phyloP scores from a whole-genome alignment of 2,329 filamentous ascomycete species.

The Exophiala phaeomuriformis region DNA sequence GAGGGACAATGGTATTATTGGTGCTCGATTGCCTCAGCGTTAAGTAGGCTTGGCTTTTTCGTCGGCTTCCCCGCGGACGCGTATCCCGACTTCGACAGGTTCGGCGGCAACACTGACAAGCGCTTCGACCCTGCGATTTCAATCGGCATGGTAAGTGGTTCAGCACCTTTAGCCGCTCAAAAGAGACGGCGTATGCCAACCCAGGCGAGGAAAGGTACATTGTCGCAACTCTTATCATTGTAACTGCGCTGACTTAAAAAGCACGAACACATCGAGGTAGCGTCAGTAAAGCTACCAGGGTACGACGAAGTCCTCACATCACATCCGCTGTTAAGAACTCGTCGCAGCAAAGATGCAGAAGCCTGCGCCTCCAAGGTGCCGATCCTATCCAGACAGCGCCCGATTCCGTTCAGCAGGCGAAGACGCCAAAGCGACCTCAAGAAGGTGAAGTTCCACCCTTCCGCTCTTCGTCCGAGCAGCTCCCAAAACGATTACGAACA shows the following conservation, averaged over 20 bases:
- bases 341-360: neutral
- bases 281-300: no score
- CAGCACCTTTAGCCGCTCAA: neutral
- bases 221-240: neutral
- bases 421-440: neutral
- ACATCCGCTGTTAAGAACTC: neutral
- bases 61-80: no score
- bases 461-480: neutral
- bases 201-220: neutral
- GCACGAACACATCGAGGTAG: neutral
- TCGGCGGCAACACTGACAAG: neutral
- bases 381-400: neutral
- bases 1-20: no score
- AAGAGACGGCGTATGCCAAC: neutral
- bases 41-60: no score
- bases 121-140: neutral
- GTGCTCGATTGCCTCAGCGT: no score
- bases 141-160: neutral
- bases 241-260: neutral
- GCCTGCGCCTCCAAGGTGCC: neutral
- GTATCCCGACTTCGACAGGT: no score
- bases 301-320: neutral
- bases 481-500: neutral
- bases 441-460: neutral
- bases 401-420: neutral